These are phyloP conservation scores for Dissoconium aciculare DNA, from an alignment of 2,329 filamentous ascomycete genomes.

Conservation along the genomic window DNA sequence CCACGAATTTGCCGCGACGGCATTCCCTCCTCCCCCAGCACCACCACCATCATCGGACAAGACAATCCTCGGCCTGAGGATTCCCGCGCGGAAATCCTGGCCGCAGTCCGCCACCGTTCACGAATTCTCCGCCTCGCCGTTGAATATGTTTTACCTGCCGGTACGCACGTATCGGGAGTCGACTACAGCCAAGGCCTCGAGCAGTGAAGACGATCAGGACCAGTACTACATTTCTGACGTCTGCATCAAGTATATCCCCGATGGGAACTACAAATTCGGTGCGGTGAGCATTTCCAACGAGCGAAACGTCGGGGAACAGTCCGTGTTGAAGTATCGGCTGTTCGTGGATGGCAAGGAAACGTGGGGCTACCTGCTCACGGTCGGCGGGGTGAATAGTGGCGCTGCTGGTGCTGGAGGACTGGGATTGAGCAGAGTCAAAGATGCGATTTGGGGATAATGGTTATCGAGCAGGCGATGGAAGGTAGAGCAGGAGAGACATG, in stretches of 20 bases:
- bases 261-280: constrained; percentile 81
- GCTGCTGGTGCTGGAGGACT: constrained; percentile 28
- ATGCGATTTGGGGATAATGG: constrained; percentile 31
- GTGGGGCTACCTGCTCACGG: constrained; percentile 48
- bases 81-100: constrained; percentile 32
- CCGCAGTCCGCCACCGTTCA: constrained; percentile 52
- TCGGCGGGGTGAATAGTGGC: too few relatives aligned
- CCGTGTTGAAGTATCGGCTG: constrained; percentile 62
- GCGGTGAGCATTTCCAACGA: constrained; percentile 62
- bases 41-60: too few relatives aligned
- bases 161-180: constrained; percentile 64
- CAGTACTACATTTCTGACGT: constrained; percentile 62
- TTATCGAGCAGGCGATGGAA: not conserved
- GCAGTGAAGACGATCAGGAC: too few relatives aligned
- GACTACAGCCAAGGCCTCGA: constrained; percentile 11
- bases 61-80: constrained; percentile 17
- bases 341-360: constrained; percentile 67
- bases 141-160: constrained; percentile 90
- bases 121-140: constrained; percentile 80
- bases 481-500: too few relatives aligned
- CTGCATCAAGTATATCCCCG: constrained; percentile 68
- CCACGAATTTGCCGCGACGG: constrained; percentile 92
- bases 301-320: constrained; percentile 48
- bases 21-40: constrained; percentile 43
- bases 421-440: constrained; percentile 29